Conservation (phyloP, 768 basidiomycete genomes). For the Tulasnella calospora region DNA sequence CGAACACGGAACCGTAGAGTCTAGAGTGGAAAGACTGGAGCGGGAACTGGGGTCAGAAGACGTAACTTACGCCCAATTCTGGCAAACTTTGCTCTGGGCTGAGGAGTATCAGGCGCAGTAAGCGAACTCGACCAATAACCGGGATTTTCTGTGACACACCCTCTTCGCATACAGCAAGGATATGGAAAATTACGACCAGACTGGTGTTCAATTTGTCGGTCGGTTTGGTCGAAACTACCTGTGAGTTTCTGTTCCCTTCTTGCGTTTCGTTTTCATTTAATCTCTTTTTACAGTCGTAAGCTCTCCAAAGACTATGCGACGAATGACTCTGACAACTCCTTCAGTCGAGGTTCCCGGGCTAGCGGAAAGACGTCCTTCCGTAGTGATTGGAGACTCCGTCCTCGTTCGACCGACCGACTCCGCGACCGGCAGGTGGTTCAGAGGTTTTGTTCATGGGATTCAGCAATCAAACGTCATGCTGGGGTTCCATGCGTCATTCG, state of each 20-base stretch:
- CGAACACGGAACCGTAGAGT: background rate
- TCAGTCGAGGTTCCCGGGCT: slow-evolving; percentile 53
- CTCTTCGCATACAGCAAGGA: background rate
- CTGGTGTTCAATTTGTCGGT: background rate
- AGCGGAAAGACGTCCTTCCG: slow-evolving; percentile 55
- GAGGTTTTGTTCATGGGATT: slow-evolving; percentile 55
- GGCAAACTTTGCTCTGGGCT: slow-evolving; percentile 46
- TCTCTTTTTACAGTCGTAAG: background rate
- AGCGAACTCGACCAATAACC: background rate
- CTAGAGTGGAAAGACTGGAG: background rate
- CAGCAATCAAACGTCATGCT: slow-evolving; percentile 50
- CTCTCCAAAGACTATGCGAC: background rate
- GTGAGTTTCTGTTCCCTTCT: background rate
- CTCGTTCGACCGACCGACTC: slow-evolving; percentile 1
- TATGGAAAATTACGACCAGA: background rate
- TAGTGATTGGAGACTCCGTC: slow-evolving; percentile 37
- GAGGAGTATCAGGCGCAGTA: slow-evolving; percentile 39
- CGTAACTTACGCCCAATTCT: slow-evolving; percentile 44
- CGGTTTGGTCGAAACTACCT: background rate
- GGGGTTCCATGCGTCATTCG: slow-evolving; percentile 46
- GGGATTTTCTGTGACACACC: background rate
- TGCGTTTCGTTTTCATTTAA: background rate
- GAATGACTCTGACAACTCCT: background rate
- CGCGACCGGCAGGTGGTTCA: slow-evolving; percentile 43
- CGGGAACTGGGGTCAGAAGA: background rate